A percentile compares a stretch with the other conserved stretches of the same genome.
These are phyloP conservation scores for Corynespora cassiicola DNA, from an alignment of 2,329 filamentous ascomycete genomes.

Conservation along the genomic window DNA sequence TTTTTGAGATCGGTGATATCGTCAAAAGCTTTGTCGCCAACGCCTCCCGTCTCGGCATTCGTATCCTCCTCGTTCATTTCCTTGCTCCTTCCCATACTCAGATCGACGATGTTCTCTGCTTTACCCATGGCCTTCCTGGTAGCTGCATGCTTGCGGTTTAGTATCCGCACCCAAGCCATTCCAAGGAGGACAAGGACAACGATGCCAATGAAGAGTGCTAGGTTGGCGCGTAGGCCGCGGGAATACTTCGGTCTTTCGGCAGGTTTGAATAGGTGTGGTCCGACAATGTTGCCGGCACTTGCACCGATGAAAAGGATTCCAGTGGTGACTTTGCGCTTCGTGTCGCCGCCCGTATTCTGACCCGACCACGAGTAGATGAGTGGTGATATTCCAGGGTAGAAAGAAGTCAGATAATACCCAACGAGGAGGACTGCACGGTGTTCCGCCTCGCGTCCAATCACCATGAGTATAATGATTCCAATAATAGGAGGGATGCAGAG, in stretches of 20 bases:
- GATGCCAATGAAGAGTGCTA: conserved; percentile 67
- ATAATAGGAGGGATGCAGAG: conserved; percentile 64
- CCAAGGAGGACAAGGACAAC: conserved; percentile 57
- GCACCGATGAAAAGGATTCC: conserved; percentile 70
- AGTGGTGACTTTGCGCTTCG: conserved; percentile 72
- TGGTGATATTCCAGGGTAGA: conserved; percentile 67
- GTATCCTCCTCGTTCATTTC: conserved; percentile 44
- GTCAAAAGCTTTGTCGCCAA: conserved; percentile 60
- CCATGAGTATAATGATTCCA: conserved; percentile 62
- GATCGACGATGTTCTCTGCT: conserved; percentile 62
- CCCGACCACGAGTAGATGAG: conserved; percentile 68
- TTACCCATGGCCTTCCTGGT: conserved; percentile 66
- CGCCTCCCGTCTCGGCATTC: conserved; percentile 27
- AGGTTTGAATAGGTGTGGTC: conserved; percentile 69
- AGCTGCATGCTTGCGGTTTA: conserved; percentile 64
- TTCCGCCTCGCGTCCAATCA: conserved; percentile 52
- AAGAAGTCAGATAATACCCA: conserved; percentile 66
- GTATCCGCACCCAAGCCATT: conserved; percentile 56
- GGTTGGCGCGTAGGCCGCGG: conserved; percentile 65
- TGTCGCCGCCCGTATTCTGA: conserved; percentile 72
- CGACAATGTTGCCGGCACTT: conserved; percentile 70
- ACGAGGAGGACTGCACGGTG: conserved; percentile 60
- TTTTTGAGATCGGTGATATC: conserved; percentile 68
- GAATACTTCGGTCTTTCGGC: conserved; percentile 65
- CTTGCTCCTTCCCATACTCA: conserved; percentile 62